Base-by-base conservation (phyloP, 306 rosid genomes). In the Carpinus viminea region DNA sequence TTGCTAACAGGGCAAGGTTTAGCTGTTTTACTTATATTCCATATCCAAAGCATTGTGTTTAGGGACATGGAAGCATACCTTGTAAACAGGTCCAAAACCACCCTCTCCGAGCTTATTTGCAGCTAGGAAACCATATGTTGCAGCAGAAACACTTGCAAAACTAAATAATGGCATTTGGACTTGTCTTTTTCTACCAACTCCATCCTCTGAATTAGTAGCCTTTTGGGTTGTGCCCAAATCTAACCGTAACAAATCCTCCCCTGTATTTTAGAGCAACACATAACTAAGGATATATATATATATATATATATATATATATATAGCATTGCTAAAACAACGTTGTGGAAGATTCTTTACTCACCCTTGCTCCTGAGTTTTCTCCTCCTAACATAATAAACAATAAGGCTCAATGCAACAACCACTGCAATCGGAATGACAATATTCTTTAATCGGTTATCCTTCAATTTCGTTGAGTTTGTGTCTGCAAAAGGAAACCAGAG, bases 61-160 rank as follows among this genome's bases (percentile, higher is more conserved):
- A 28, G 1, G 69, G 51, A 31, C 11, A 34, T 7, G 43, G 38
- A 21, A 61, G 12, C 10, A 7, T 85, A 20, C 88, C 88, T 81
- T 85, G 68, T 81, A 81, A 78, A 85, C 83, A 5, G 88, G 88
- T 74, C 88, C 88, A 81, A 85, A 85, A 21, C 88, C 88, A 31
- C 85, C 85, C 73, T 81, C 85, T 21, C 91, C 91, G n/a, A 90
- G 70, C 71, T 82, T 86, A 70, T 90, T 84, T 51, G n/a, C 53
- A 31, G 12, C 2, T 55, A 86, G 84, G 68, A 90, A 90, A 65
- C 83, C 13, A 68, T 68, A 28, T 4, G 93, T 86, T 43, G 91
- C 89, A n/a, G 75, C 48, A 59, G 76, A 83, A 73, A 82, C 71
- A 71, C 91, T 16, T 83, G 85, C 72, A 87, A 57, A 57, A 57